These are phyloP conservation scores for Castanea mollissima DNA, from an alignment of 306 rosid species.

Conservation along the genomic window DNA sequence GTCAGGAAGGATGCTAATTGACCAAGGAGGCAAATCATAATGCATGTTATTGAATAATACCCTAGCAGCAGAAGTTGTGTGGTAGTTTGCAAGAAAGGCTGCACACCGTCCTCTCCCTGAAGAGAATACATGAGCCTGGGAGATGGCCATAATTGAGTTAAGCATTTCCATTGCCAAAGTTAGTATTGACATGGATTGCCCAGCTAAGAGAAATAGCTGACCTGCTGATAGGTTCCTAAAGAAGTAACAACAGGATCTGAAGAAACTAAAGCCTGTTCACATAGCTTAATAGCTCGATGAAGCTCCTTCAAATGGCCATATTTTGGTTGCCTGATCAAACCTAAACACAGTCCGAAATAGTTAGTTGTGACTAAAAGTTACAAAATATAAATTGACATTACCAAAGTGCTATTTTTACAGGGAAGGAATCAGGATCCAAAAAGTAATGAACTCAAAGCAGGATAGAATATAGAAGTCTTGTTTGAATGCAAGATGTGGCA, in stretches of 20 bases:
- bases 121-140: constrained; percentile 78
- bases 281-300: constrained; percentile 72
- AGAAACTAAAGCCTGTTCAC: constrained; percentile 82
- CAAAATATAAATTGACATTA: constrained; percentile 2
- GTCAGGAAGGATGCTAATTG: constrained; percentile 95
- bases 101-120: constrained; percentile 63
- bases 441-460: background rate
- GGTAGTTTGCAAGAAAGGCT: constrained; percentile 82
- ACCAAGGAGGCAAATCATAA: constrained; percentile 92
- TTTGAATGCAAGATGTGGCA: background rate
- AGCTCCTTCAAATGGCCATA: constrained; percentile 82
- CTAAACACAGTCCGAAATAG: constrained; percentile 35
- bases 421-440: constrained; percentile 1
- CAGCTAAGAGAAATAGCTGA: constrained; percentile 28
- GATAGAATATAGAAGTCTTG: background rate
- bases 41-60: constrained; percentile 69
- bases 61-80: constrained; percentile 50
- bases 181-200: background rate
- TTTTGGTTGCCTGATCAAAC: constrained; percentile 87
- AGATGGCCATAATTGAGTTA: constrained; percentile 23
- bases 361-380: constrained; percentile 15
- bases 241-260: constrained; percentile 73
- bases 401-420: background rate
- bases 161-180: constrained; percentile 10
- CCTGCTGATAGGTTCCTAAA: constrained; percentile 81